Conservation (phyloP, 805 yeast genomes). For the Komagataella pseudopastoris region DNA sequence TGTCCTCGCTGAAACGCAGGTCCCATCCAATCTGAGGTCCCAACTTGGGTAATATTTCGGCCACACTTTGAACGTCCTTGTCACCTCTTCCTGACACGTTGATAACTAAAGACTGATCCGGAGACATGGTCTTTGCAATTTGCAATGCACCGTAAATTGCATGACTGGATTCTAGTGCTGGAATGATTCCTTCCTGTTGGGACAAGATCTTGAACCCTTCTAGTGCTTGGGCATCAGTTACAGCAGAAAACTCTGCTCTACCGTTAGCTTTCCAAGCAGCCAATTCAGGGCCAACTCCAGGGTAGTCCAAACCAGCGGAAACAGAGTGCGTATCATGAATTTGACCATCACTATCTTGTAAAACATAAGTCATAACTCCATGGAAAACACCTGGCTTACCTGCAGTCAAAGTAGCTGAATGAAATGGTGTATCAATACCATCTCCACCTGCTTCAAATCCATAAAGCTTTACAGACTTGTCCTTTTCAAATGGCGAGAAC, state of each 20-base stretch:
- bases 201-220: conserved; percentile 80
- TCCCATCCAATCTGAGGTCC: conserved; percentile 97
- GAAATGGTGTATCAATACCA: conserved; percentile 79
- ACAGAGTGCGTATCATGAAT: conserved; percentile 96
- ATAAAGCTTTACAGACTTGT: conserved; percentile 57
- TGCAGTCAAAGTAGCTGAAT: conserved; percentile 90
- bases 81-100: conserved; percentile 98
- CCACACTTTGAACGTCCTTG: conserved; percentile 96
- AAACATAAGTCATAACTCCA: conserved; percentile 89
- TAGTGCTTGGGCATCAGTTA: conserved; percentile 91
- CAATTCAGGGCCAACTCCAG: conserved; percentile 98
- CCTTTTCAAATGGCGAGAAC: conserved; percentile 88
- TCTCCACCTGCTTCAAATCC: conserved; percentile 99
- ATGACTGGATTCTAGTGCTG: conserved; percentile 96
- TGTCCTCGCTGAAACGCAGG: conserved; percentile 54
- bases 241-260: conserved; percentile 82
- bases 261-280: conserved; percentile 93
- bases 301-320: conserved; percentile 97
- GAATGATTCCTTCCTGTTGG: conserved; percentile 95
- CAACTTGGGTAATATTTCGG: conserved; percentile 77
- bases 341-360: conserved; percentile 90
- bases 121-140: conserved; percentile 70
- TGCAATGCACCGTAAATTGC: conserved; percentile 88
- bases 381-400: conserved; percentile 97
- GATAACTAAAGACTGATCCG: conserved; percentile 73